Evolutionary conservation across 306 rosid species (phyloP).

Genomic region (Canavalia ensiformis): DNA sequence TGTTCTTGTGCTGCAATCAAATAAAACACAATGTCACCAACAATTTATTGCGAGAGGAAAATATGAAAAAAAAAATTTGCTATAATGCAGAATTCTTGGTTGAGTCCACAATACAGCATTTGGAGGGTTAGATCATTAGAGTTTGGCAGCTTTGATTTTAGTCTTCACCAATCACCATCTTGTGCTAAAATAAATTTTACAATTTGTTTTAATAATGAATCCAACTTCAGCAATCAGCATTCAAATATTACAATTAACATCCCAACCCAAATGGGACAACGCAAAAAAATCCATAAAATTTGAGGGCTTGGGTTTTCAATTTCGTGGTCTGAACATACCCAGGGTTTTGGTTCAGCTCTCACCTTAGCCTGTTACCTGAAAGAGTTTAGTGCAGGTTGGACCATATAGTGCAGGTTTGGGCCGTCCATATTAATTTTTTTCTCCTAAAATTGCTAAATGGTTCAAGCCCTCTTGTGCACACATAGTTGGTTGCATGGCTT

Average conservation of each 20-base stretch:
- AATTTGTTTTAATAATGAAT: conserved; percentile 27
- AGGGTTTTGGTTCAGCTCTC: no score
- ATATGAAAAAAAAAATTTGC: conserved; percentile 1
- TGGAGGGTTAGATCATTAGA: conserved; percentile 17
- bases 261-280: background rate
- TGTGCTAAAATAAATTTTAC: background rate
- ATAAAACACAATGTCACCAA: conserved; percentile 41
- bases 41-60: conserved; percentile 18
- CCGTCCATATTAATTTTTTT: no score
- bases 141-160: conserved; percentile 17
- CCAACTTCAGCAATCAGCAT: conserved; percentile 2
- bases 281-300: no score
- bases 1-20: conserved; percentile 81
- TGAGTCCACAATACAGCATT: background rate
- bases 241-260: conserved; percentile 29
- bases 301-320: no score
- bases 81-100: conserved; percentile 31
- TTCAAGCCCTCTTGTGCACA: no score
- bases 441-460: no score
- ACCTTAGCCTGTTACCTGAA: no score
- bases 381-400: no score
- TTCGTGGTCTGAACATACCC: no score
- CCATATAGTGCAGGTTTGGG: no score
- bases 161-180: conserved; percentile 9
- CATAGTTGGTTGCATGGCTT: no score